Base-by-base conservation (phyloP, 1,139 yeast genomes). In the Yarrowia galli region DNA sequence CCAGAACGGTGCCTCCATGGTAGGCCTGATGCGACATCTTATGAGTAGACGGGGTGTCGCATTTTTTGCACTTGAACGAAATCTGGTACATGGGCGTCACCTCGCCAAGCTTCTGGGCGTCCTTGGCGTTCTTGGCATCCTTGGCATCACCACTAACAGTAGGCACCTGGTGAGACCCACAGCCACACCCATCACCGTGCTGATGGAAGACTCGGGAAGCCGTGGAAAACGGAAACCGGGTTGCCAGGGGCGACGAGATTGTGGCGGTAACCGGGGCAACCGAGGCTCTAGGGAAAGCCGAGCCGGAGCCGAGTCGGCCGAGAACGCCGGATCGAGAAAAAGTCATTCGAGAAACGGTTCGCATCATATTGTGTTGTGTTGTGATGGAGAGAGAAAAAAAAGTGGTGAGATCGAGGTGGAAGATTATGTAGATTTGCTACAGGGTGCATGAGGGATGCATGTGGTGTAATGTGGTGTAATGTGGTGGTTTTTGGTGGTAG, bases 11-110 rank as follows among this genome's bases (percentile, higher is more conserved):
- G 0, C 99, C 99, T 35, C 83, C 82, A 28, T 88, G 85, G 76
- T 95, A 95, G 0, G 98, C 93, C 77, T 95, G 98, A 73, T 92
- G 93, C 20, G 97, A 90, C 74, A 95, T 88, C 4, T 88, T 84
- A 75, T 95, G 98, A 3, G 93, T 87, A 0, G 97, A 91, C 68
- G 98, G 81, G 9, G 91, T 86, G 67, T 86, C 84, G 79, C 99
- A 95, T 72, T 87, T 87, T 77, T 92, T 95, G 78, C 99, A 95
- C 0, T 98, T 95, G 79, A 95, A 93, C 0, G 97, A 95, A 38
- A 95, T 84, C 88, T 92, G 89, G 72, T 91, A 81, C 77, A 88
- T 85, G 0, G 97, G 97, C 70, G 88, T 86, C 67, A 77, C 80
- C 9, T 61, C 65, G 6, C 68, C 66, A 23, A 67, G 46, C n/a